These are phyloP conservation scores for Botryosphaeria dothidea DNA, from an alignment of 2,329 filamentous ascomycete species.

Conservation along the genomic window DNA sequence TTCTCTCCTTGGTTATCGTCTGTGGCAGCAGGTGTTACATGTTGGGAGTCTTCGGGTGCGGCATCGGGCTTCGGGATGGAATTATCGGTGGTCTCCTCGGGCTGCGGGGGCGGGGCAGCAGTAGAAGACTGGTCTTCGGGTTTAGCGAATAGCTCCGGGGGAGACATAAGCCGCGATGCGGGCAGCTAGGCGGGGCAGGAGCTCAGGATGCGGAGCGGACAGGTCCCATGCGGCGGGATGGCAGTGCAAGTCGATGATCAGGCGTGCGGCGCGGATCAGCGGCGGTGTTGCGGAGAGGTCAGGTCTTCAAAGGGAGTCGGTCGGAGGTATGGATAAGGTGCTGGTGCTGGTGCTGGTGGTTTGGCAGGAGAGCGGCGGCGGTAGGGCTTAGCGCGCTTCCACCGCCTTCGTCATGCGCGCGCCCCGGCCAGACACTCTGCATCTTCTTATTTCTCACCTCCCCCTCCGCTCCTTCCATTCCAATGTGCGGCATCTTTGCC, in stretches of 20 bases:
- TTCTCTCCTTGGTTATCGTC: not conserved
- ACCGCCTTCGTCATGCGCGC: slow-evolving; percentile 9
- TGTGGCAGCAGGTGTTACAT: not conserved
- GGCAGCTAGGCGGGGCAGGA: slow-evolving; percentile 11
- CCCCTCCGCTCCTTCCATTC: not conserved
- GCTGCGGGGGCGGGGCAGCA: slow-evolving; percentile 7
- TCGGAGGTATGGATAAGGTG: not conserved
- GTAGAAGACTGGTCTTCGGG: slow-evolving; percentile 10
- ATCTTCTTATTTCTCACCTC: not conserved
- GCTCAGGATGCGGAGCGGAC: not conserved
- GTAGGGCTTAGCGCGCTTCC: slow-evolving; percentile 15
- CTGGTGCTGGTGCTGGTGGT: slow-evolving; percentile 7
- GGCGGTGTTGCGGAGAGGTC: not conserved
- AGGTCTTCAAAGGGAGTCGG: not conserved
- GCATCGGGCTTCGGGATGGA: not conserved
- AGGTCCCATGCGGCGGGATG: slow-evolving; percentile 5
- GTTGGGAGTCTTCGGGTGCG: not conserved
- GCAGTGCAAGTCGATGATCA: not conserved
- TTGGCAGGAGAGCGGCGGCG: not conserved
- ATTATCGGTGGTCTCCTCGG: not conserved
- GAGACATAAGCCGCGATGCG: slow-evolving; percentile 16
- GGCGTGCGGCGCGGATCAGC: not conserved
- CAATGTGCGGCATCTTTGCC: slow-evolving; percentile 54
- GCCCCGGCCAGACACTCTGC: not conserved
- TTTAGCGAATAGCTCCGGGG: slow-evolving; percentile 17